Conservation (phyloP, 257 asterid species). For the Solanum chilense region DNA sequence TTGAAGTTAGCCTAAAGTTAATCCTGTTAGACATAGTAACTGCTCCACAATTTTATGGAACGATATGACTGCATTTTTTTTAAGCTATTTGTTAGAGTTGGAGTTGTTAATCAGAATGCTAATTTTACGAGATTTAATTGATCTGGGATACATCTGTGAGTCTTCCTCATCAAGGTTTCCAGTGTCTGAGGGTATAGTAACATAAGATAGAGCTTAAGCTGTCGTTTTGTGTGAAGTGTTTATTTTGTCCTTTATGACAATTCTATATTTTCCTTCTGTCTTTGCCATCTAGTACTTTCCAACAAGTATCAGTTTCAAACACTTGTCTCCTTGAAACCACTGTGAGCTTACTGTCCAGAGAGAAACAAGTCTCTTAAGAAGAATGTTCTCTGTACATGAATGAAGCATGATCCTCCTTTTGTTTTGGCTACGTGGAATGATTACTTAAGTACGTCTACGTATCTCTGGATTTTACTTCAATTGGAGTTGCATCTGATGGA, state of each 20-base stretch:
- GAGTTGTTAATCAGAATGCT: not conserved
- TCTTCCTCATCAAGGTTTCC: not conserved
- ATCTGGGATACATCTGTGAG: not conserved
- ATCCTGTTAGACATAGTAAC: not conserved
- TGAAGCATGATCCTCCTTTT: not conserved
- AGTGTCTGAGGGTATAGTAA: not conserved
- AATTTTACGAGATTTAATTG: not conserved
- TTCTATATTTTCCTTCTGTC: not conserved
- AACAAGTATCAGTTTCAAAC: not conserved
- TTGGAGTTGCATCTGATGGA: not conserved
- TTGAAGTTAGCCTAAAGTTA: not conserved
- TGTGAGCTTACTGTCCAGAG: not conserved
- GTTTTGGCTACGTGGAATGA: not conserved
- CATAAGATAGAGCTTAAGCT: not conserved
- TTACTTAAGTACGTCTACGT: not conserved
- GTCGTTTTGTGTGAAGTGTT: not conserved
- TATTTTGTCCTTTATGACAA: not conserved
- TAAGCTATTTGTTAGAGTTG: not conserved
- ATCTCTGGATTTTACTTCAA: not conserved
- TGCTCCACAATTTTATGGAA: not conserved
- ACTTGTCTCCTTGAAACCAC: not conserved
- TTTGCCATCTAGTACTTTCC: not conserved
- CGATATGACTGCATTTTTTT: not conserved
- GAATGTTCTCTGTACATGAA: not conserved
- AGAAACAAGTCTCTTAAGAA: not conserved